A percentile compares a stretch with the other conserved stretches of the same genome.
Conservation (phyloP, 345 rosid genomes). For the Pseudoturritis turrita region DNA sequence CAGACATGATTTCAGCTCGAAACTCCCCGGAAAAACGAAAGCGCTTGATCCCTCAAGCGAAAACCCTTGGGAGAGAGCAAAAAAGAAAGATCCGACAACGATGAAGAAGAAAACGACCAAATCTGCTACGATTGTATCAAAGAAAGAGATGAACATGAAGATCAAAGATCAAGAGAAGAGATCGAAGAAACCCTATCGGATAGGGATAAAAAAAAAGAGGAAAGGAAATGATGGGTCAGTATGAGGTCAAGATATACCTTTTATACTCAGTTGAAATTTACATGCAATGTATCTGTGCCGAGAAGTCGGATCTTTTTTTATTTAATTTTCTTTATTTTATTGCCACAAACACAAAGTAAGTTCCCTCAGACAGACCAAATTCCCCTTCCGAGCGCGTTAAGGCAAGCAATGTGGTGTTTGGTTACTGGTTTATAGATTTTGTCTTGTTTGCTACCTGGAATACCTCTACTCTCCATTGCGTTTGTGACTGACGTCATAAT, state of each 20-base stretch:
- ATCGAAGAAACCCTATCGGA: conserved; percentile 61
- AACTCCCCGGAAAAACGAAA: conserved; percentile 46
- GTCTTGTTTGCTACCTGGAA: background rate
- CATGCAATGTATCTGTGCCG: conserved; percentile 65
- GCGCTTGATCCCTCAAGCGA: conserved; percentile 35
- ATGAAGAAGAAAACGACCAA: conserved; percentile 11
- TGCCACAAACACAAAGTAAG: background rate
- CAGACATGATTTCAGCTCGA: conserved; percentile 66
- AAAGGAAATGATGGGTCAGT: conserved; percentile 18
- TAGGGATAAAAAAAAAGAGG: conserved; percentile 46
- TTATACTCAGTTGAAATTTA: conserved; percentile 38
- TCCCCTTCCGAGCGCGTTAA: conserved; percentile 7
- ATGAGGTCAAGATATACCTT: conserved; percentile 17
- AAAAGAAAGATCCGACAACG: conserved; percentile 46
- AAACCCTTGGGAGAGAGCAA: conserved; percentile 83
- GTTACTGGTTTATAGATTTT: background rate
- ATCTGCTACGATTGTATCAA: background rate
- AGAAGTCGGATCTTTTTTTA: conserved; percentile 27
- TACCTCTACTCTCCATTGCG: background rate
- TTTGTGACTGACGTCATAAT: background rate
- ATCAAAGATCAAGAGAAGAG: conserved; percentile 32
- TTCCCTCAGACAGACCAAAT: background rate
- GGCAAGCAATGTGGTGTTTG: conserved; percentile 10
- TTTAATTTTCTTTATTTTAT: conserved; percentile 29
- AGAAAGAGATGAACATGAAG: conserved; percentile 22